Evolutionary conservation across 169 alveolate genomes (phyloP), one percentile per base, ranked within the genome.

Genomic region (Plasmodium fragile): DNA sequence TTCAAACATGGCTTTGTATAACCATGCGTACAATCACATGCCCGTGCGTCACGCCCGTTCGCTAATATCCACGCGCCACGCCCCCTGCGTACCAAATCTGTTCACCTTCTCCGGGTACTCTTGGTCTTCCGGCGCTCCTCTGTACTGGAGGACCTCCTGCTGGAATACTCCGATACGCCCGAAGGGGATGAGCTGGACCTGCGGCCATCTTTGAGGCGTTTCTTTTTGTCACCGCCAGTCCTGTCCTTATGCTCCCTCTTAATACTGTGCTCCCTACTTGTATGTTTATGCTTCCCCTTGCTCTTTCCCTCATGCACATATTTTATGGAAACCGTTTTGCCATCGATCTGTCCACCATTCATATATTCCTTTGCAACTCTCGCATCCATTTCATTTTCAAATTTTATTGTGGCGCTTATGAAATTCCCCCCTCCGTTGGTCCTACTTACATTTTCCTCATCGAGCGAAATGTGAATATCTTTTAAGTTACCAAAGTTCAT

Each of bases 301-400:
- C 41, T 3, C 39, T 10, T 73, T 25, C 36, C 78, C 43, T 8
- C 69, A 49, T 84, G 78, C 73, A 73, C 84, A 84, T 84, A 75
- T 73, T 84, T 84, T 45, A 84, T 28, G 43, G 93, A 84, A 28
- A 84, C 65, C 6, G 81, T 84, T 73, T 84, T 84, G 16, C 93
- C 93, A 73, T 84, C 93, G 13, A 84, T 84, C 41, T 84, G 93
- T 0, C 93, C 93, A 10, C 93, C 93, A 8, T 84, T 55, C 93
- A 84, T 84, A 75, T 45, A 73, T 28, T 84, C 93, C 43, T 28
- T 84, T 52, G 93, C 93, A 22, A 39, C 41, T 41, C 39, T 73
- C 28, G 93, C 93, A 22, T 84, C 83, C 36, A 32, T 32, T n/a
- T 34, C 77, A 25, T 84, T 84, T 72, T 84, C 93, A 49, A 73